These are phyloP conservation scores for Straminergon stramineum DNA, from an alignment of 225 moss, liverwort and hornwort species.

Conservation along the genomic window DNA sequence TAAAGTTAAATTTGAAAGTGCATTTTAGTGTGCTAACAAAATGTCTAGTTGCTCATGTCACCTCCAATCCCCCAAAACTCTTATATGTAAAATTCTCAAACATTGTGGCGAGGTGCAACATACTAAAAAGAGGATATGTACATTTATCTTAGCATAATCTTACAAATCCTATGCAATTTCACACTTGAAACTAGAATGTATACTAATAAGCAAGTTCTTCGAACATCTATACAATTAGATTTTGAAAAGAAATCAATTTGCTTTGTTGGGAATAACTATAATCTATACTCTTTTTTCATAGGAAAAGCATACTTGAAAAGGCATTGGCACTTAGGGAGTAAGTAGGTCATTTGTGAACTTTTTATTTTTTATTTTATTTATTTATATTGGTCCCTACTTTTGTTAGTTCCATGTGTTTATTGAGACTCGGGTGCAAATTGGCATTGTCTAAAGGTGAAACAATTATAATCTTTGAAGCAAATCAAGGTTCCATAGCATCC, in stretches of 20 bases:
- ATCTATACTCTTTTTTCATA: not conserved
- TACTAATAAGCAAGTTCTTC: not conserved
- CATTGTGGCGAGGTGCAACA: accelerated
- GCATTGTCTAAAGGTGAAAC: not conserved
- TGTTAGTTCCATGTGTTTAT: not conserved
- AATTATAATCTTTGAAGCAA: not conserved
- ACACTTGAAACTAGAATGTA: too few species aligned
- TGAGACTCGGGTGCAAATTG: not conserved
- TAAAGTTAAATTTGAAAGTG: not conserved
- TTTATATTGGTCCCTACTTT: not conserved
- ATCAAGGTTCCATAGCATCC: not conserved
- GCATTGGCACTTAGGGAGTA: not conserved
- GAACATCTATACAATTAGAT: not conserved
- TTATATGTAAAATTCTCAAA: not conserved
- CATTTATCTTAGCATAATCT: not conserved
- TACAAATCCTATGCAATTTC: too few species aligned
- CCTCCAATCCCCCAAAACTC: not conserved
- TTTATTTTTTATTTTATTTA: not conserved
- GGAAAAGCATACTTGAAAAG: not conserved
- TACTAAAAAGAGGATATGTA: not conserved
- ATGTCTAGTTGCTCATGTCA: not conserved
- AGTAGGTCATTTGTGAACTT: not conserved
- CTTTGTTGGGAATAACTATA: not conserved
- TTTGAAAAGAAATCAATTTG: not conserved
- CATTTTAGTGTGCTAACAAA: not conserved